Percentiles rank a stretch among this genome's conserved stretches.
Evolutionary conservation across 2,329 filamentous ascomycete species (phyloP).

Genomic region (Lecanosticta acicola): DNA sequence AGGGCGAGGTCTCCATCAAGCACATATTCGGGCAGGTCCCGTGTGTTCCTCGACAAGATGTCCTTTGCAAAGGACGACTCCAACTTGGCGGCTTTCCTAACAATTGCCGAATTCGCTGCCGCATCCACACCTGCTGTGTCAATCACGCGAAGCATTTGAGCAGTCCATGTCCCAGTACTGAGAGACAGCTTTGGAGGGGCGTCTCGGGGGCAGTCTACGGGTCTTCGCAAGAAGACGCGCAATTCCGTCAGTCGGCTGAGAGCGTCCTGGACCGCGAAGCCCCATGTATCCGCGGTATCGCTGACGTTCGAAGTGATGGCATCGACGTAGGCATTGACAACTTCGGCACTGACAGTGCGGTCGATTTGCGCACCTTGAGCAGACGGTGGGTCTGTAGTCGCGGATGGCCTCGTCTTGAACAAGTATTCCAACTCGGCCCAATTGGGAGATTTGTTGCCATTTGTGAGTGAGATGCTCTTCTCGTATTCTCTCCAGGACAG

Average conservation of each 20-base stretch:
- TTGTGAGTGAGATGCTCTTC: conserved; percentile 23
- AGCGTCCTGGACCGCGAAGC: conserved; percentile 33
- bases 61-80: no score
- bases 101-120: conserved; percentile 40
- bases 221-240: conserved; percentile 14
- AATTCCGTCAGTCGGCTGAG: conserved; percentile 31
- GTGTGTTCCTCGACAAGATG: no score
- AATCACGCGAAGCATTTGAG: conserved; percentile 46
- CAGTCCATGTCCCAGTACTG: conserved; percentile 41
- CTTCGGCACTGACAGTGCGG: conserved; percentile 53
- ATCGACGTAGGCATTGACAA: conserved; percentile 52
- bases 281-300: conserved; percentile 39
- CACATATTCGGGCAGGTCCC: conserved; percentile 36
- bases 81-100: no score
- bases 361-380: conserved; percentile 25
- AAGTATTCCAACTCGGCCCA: conserved; percentile 29
- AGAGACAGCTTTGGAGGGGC: conserved; percentile 36
- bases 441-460: conserved; percentile 23
- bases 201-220: no score
- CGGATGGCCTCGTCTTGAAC: conserved; percentile 24
- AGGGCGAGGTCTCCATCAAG: conserved; percentile 41
- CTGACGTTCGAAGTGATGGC: conserved; percentile 44
- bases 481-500: conserved; percentile 42
- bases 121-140: conserved; percentile 46
- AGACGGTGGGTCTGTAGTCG: conserved; percentile 16